Base-by-base conservation (phyloP, 1,284 basidiomycete genomes). In the Cryptococcus sp. region DNA sequence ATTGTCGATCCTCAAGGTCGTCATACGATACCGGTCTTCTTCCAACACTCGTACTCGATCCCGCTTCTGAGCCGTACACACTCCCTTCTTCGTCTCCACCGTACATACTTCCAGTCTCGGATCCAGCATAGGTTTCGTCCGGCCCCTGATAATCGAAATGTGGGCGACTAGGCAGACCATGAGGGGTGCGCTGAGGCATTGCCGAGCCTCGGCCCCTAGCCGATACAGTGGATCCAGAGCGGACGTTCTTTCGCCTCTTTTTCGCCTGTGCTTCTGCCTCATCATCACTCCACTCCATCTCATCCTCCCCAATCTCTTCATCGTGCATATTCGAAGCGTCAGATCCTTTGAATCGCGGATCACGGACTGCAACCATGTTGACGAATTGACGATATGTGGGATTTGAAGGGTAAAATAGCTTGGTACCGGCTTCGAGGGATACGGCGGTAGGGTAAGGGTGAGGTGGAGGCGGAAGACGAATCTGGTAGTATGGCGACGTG, bases 241-340 rank as follows among this genome's bases (percentile, higher is more conserved):
- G 32, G 11, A 16, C 50, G 23, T 54, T 54, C 56, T 78, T 78
- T 2, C 63, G 52, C 23, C 70, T 60, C 43, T 71, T 61, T 63
- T 76, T 78, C 28, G 78, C 78, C 44, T 74, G 76, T 4, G 74
- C 74, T 57, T 82, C 80, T 16, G 72, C 72, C 63, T 82, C 80
- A 53, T 82, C 80, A 57, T 82, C 80, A 24, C 71, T 75, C 70
- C 78, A 82, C 58, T 82, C 80, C 48, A 76, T 67, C 64, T 82
- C 80, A 41, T 78, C 76, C 45, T 78, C 79, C 9, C 67, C 77
- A 0, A 78, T 73, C 56, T 82, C 80, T 60, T 82, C 80, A 58
- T 82, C 80, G 63, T 74, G 78, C 5, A 79, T 61, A 64, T 82
- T 82, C 43, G 72, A 76, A 7, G 80, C 80, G 61, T 82, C 80